A percentile compares a stretch with the other conserved stretches of the same genome.
phyloP scores from a whole-genome alignment of 805 yeast genomes.

The Suhomyces faveliae region DNA sequence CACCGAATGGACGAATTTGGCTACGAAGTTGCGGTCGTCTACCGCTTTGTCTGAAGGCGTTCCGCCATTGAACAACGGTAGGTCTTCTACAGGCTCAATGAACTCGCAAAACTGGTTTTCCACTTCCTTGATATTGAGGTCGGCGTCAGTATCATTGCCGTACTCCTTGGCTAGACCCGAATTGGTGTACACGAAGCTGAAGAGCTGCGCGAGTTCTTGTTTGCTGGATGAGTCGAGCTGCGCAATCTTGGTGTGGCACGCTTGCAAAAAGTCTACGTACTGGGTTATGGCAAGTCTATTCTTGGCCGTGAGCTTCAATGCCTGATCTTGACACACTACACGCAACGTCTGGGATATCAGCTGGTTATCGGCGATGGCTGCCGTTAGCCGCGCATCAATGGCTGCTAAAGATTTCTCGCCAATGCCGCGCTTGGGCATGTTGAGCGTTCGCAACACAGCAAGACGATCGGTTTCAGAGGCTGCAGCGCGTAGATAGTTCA shows the following conservation, averaged over 20 bases:
- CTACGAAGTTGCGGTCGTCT: slow-evolving; percentile 18
- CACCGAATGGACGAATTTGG: slow-evolving; percentile 30
- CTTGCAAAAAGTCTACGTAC: slow-evolving; percentile 26
- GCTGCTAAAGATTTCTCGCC: slow-evolving; percentile 53
- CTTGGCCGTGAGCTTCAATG: slow-evolving; percentile 14
- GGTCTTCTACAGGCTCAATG: slow-evolving; percentile 28
- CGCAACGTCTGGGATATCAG: slow-evolving; percentile 12
- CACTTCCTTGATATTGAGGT: slow-evolving; percentile 42
- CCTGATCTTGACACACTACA: slow-evolving; percentile 5
- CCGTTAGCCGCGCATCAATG: slow-evolving; percentile 20
- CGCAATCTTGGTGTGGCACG: slow-evolving; percentile 12
- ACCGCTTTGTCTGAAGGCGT: slow-evolving; percentile 8
- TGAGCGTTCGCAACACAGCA: slow-evolving; percentile 58
- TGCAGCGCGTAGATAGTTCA: slow-evolving; percentile 65
- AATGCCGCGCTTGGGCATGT: slow-evolving; percentile 63
- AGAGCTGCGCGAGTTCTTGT: slow-evolving; percentile 11
- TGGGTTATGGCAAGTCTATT: slow-evolving; percentile 16
- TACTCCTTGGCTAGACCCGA: slow-evolving; percentile 33
- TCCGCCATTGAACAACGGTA: slow-evolving; percentile 8
- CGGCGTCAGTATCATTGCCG: slow-evolving; percentile 25
- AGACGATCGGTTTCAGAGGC: slow-evolving; percentile 56
- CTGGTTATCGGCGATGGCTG: background rate
- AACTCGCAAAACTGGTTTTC: slow-evolving; percentile 34
- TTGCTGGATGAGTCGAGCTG: background rate
- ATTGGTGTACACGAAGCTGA: slow-evolving; percentile 22